Evolutionary conservation across 2,329 filamentous ascomycete species (phyloP).

Genomic region (Lachnellula arida): DNA sequence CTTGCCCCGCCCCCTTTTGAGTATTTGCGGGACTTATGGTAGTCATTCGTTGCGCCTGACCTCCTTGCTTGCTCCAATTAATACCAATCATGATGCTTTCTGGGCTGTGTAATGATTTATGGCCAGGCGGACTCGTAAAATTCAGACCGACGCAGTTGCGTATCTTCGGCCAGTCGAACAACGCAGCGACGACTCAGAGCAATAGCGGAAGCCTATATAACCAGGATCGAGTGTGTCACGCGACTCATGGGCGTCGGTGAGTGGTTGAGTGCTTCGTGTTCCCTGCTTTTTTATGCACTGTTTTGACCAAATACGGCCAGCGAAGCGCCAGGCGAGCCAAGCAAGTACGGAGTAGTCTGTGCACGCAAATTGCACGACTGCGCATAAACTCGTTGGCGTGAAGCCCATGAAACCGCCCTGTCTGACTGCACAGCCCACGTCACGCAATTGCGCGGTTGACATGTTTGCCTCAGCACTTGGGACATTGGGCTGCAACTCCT

Average conservation of each 20-base stretch:
- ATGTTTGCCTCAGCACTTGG: not conserved
- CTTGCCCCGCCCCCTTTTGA: not conserved
- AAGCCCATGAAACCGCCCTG: not conserved
- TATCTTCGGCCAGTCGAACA: not conserved
- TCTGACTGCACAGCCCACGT: not conserved
- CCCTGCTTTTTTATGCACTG: not conserved
- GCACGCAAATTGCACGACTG: not conserved
- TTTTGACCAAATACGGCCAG: not conserved
- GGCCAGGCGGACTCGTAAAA: not conserved
- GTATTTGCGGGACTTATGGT: not conserved
- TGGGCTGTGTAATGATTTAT: not conserved
- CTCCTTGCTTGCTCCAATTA: not conserved
- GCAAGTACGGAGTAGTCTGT: not conserved
- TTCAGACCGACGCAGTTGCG: not conserved
- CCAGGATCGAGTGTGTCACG: not conserved
- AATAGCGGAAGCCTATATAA: not conserved
- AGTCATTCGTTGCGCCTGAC: not conserved
- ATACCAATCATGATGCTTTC: not conserved
- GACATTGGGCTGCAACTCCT: not conserved
- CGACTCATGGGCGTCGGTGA: not conserved
- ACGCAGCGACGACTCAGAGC: not conserved
- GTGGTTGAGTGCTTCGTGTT: not conserved
- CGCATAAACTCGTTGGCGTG: not conserved
- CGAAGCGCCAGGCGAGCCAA: not conserved
- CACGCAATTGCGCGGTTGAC: not conserved